phyloP scores from a whole-genome alignment of 345 rosid species.

The Citrus maxima region DNA sequence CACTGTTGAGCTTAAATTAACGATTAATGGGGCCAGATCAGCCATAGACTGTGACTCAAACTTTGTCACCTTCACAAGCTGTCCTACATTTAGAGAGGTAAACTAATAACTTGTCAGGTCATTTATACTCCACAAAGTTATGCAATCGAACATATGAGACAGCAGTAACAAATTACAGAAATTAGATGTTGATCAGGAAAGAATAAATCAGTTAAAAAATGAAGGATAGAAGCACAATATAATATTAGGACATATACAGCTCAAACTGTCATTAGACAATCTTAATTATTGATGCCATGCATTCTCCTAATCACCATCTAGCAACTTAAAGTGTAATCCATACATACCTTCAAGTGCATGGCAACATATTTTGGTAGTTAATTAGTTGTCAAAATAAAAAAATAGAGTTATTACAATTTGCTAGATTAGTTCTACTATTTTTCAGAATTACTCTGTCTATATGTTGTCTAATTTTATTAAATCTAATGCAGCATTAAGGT shows the following conservation, averaged over 20 bases:
- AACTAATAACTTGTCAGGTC: not conserved
- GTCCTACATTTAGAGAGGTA: not conserved
- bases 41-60: not conserved
- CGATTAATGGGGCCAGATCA: not conserved
- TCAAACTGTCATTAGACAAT: too few species aligned
- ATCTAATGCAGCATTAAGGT: too few species aligned
- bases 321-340: too few species aligned
- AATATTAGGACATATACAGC: not conserved
- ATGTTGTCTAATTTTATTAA: too few species aligned
- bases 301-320: too few species aligned
- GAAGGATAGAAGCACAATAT: not conserved
- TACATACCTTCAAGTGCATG: too few species aligned
- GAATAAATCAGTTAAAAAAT: not conserved
- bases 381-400: too few species aligned
- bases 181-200: not conserved
- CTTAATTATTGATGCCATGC: too few species aligned
- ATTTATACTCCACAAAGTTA: not conserved
- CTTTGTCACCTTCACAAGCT: not conserved
- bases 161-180: not conserved
- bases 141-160: not conserved
- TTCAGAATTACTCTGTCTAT: too few species aligned
- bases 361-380: too few species aligned
- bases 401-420: too few species aligned
- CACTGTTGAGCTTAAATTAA: not conserved
- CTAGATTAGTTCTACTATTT: too few species aligned